These are phyloP conservation scores for Phytophthora cryptogea DNA, from an alignment of 352 stramenopile species.

Conservation along the genomic window DNA sequence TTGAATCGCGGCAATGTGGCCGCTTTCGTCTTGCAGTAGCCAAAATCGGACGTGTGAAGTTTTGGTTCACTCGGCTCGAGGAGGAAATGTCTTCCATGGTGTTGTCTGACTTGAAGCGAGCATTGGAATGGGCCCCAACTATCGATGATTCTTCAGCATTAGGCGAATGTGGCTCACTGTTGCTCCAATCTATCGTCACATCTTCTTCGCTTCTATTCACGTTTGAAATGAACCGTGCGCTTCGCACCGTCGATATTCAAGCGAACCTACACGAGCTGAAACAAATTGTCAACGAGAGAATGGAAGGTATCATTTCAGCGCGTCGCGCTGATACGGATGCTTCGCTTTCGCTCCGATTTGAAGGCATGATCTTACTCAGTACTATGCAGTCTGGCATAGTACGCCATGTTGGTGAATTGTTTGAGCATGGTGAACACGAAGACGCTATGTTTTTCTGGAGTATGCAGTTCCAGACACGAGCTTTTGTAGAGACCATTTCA, in stretches of 20 bases:
- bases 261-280: slow-evolving; percentile 9
- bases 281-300: background rate
- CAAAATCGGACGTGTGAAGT: slow-evolving; percentile 69
- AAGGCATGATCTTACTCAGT: slow-evolving; percentile 42
- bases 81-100: slow-evolving; percentile 64
- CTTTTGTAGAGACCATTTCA: slow-evolving; percentile 21
- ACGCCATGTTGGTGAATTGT: slow-evolving; percentile 18
- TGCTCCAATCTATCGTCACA: slow-evolving; percentile 39
- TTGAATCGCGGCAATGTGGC: slow-evolving; percentile 1
- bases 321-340: slow-evolving; percentile 8
- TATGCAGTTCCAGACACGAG: slow-evolving; percentile 42
- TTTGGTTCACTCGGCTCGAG: slow-evolving; percentile 66
- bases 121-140: slow-evolving; percentile 28
- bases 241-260: background rate
- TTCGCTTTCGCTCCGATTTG: slow-evolving; percentile 14
- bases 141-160: background rate
- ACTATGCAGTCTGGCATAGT: slow-evolving; percentile 23
- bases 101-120: slow-evolving; percentile 35
- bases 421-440: slow-evolving; percentile 20
- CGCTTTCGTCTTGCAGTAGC: slow-evolving; percentile 46
- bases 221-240: slow-evolving; percentile 34
- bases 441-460: slow-evolving; percentile 44
- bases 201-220: slow-evolving; percentile 37
- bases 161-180: slow-evolving; percentile 10
- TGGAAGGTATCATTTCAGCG: slow-evolving; percentile 5